These are phyloP conservation scores for Russula olivacea DNA, from an alignment of 768 basidiomycete genomes.

Conservation along the genomic window DNA sequence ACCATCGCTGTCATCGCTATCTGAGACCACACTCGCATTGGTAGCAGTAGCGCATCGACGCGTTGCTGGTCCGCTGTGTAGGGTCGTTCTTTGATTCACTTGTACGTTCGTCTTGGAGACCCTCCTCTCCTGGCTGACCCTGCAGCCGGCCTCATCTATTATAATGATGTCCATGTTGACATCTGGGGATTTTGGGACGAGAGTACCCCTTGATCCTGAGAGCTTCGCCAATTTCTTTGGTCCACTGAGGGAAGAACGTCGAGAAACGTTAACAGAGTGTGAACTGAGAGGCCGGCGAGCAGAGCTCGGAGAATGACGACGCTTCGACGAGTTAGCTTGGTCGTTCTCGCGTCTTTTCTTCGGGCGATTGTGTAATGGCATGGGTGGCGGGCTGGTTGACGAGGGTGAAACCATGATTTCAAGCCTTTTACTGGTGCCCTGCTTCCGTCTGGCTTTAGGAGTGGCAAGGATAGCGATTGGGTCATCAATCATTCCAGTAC, in stretches of 20 bases:
- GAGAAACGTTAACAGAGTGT: slow-evolving; percentile 35
- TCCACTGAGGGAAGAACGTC: slow-evolving; percentile 30
- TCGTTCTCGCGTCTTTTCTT: slow-evolving; percentile 22
- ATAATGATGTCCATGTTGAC: slow-evolving; percentile 64
- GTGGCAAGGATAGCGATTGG: neutral
- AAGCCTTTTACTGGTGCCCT: neutral
- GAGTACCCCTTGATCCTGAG: slow-evolving; percentile 26
- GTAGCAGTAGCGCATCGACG: slow-evolving; percentile 11
- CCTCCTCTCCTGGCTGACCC: slow-evolving; percentile 55
- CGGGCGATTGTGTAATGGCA: slow-evolving; percentile 14
- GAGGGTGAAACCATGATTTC: neutral
- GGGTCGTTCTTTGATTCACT: slow-evolving; percentile 29
- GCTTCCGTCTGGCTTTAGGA: slow-evolving; percentile 3
- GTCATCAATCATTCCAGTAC: neutral
- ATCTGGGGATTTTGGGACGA: slow-evolving; percentile 38
- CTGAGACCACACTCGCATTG: slow-evolving; percentile 12
- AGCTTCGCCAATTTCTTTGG: slow-evolving; percentile 27
- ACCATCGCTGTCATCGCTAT: slow-evolving; percentile 27
- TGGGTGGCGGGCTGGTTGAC: slow-evolving; percentile 15
- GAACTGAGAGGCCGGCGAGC: slow-evolving; percentile 39
- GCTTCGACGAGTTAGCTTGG: slow-evolving; percentile 1
- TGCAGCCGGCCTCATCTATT: slow-evolving; percentile 54
- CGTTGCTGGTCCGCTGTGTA: slow-evolving; percentile 1
- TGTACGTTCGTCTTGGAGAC: slow-evolving; percentile 44
- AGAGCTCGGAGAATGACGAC: slow-evolving; percentile 14